Evolutionary conservation across 805 yeast species (phyloP), one percentile per base, ranked within the genome.

Genomic region (Nakazawaea populi): DNA sequence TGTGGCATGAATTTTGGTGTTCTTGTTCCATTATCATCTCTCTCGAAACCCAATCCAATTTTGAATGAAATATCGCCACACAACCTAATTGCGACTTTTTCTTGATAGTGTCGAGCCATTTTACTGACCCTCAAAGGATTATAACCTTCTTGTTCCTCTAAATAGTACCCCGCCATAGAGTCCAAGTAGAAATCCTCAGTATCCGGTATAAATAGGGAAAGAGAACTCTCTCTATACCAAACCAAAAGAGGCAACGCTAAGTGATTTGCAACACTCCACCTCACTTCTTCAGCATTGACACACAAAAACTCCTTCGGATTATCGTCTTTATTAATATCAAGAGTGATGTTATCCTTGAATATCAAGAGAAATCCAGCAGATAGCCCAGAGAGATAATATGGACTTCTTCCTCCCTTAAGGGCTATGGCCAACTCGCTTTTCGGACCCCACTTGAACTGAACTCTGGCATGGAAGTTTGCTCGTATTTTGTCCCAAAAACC

Each of bases 401-500:
- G 98, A 59, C 85, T 84, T 48, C 82, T 74, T 0, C 92, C 80
- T 1, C 96, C 94, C 60, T 88, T 87, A 59, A 85, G 70, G 2
- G 80, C 74, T 6, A 85, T 75, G 51, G 80, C 77, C 42, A 87
- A 71, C 18, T 73, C 71, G 10, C 81, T 77, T 1, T 76, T 69
- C 27, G 77, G 65, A 2, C 67, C 66, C 74, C 87, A 77, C 12
- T 67, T 61, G 50, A 89, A 72, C 2, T 64, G 66, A 48, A 84
- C 66, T 18, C 79, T 76, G 0, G 96, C 96, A 68, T 91, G 97
- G 58, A 89, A 69, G 12, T 85, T 73, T 31, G 83, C 74, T 46
- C 96, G 70, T 30, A 89, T 66, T 63, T 90, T 92, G 66, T 91
- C 98, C 98, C 98, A 91, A 57, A 90, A 83, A 0, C 98, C 98